Percentiles rank a stretch among this genome's conserved stretches.
These are phyloP conservation scores for Hygrophila difformis DNA, from an alignment of 257 asterid genomes.

Conservation along the genomic window DNA sequence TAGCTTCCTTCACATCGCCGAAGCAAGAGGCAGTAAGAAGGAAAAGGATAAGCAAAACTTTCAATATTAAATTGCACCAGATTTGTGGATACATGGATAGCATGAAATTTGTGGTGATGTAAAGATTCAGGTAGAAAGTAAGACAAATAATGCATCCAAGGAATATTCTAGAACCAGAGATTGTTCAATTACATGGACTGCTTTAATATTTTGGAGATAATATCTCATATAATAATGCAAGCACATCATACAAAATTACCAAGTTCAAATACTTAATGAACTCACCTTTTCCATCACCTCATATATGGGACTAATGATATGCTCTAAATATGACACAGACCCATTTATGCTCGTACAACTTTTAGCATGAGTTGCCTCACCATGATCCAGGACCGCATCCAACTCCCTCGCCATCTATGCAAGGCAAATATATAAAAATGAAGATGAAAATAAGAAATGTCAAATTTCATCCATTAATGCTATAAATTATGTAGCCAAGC, in stretches of 20 bases:
- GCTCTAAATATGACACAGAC: conserved; percentile 62
- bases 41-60: no score
- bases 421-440: conserved; percentile 16
- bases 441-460: no score
- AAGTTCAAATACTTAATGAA: conserved; percentile 9
- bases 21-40: neutral
- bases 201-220: neutral
- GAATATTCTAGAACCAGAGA: no score
- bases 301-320: conserved; percentile 68
- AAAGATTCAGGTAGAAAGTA: no score
- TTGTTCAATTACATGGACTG: neutral
- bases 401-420: conserved; percentile 91
- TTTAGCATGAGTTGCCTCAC: conserved; percentile 54
- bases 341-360: conserved; percentile 51
- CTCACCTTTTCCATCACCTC: conserved; percentile 44
- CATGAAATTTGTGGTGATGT: no score
- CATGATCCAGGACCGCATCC: conserved; percentile 79
- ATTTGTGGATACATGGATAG: no score
- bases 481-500: no score
- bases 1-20: conserved; percentile 59
- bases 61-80: no score
- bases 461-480: no score
- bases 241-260: neutral
- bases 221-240: no score
- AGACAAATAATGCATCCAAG: no score